Base-by-base conservation (phyloP, 106 monocot species). In the Dioscorea dumetorum region DNA sequence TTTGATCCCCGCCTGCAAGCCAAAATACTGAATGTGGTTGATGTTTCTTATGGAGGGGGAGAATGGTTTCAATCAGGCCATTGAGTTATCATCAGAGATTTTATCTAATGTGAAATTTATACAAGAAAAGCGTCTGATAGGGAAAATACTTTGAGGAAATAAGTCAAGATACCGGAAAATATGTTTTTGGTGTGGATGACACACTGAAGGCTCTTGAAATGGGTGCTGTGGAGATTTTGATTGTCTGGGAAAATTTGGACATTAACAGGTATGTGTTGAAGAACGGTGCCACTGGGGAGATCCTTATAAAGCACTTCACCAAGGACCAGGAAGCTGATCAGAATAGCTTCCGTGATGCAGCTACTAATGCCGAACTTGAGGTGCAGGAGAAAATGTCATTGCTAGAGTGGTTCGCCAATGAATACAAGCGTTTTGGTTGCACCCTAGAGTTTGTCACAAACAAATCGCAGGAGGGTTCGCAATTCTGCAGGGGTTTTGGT, bases 131-230 rank as follows among this genome's bases (percentile, higher is more conserved):
- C 28, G 53, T 35, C 66, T 86, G 71, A 82, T 85, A n/a, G 85
- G n/a, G 85, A 7, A 85, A 85, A 61, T 85, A 85, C 33, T 85
- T 85, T 66, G 82, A 86, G 58, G 82, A 86, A 63, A 86, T 86
- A 18, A 86, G 86, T 58, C 82, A 86, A 70, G 86, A 85, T 53
- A 85, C 81, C 20, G 82, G 85, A 4, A 85, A 85, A 58, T 85
- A 82, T 49, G 81, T 85, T 5, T 85, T 81, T 73, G 81, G 85
- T 22, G 76, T 86, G 20, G 86, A 86, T 50, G 86, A 86, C 79
- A 86, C 86, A 12, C 63, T 86, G 28, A 86, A 82, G 63, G 76
- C 76, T 61, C 78, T 86, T 22, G 86, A 86, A 58, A 82, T 82
- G 76, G 86, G 86, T 76, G 86, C 86, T 58, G 73, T 86, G 22